Conservation (phyloP, 129 eudicot genomes). For the Gnaphalium uliginosum region DNA sequence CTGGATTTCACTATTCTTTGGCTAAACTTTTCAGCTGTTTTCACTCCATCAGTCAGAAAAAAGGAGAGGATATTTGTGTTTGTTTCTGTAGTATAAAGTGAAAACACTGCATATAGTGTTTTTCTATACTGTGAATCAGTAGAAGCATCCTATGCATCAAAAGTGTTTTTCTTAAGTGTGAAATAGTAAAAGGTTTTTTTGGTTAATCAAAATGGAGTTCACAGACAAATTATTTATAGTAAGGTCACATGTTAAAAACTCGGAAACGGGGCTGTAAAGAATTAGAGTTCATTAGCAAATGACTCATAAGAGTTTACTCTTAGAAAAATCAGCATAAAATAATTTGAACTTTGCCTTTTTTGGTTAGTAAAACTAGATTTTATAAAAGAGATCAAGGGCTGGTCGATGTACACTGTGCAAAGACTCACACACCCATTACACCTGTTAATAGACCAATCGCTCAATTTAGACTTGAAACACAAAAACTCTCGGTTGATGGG, state of each 20-base stretch:
- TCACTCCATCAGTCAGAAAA: background rate
- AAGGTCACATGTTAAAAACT: background rate
- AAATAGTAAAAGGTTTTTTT: background rate
- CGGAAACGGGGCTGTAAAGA: background rate
- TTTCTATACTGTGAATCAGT: background rate
- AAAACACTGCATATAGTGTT: background rate
- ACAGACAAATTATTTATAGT: background rate
- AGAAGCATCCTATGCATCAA: slow-evolving; percentile 32
- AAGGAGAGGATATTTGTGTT: background rate
- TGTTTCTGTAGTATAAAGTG: too few relatives aligned
- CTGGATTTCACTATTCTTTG: background rate
- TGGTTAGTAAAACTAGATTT: background rate
- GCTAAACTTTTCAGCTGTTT: background rate
- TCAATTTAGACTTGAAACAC: too few relatives aligned
- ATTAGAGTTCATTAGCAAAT: background rate
- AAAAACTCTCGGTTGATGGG: too few relatives aligned
- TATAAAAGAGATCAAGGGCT: background rate
- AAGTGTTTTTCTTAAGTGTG: slow-evolving; percentile 10
- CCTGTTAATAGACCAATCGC: too few relatives aligned
- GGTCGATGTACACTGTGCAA: too few relatives aligned
- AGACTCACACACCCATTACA: too few relatives aligned
- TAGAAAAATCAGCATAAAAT: background rate
- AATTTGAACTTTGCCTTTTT: background rate
- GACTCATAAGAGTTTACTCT: background rate
- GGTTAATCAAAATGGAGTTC: background rate